These are phyloP conservation scores for Trichoderma breve DNA, from an alignment of 2,329 filamentous ascomycete species.

Conservation along the genomic window DNA sequence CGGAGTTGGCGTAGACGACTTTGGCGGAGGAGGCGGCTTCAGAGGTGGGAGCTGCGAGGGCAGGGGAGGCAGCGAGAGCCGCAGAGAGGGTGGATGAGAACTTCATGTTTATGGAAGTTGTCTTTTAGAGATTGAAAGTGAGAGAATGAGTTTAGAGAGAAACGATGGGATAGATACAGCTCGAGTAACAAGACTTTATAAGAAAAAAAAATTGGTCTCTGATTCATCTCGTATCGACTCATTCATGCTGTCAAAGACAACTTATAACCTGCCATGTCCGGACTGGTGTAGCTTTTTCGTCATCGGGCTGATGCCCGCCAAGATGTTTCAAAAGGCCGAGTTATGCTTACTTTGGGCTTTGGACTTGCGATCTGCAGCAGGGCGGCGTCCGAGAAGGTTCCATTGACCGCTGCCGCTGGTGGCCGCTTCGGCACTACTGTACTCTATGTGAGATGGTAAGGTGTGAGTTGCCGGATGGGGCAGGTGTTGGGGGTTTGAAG, in stretches of 20 bases:
- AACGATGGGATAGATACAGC: not conserved
- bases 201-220: not conserved
- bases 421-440: not conserved
- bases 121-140: not conserved
- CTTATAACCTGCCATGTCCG: not conserved
- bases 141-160: not conserved
- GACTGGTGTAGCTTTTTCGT: not conserved
- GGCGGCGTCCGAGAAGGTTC: not conserved
- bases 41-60: not conserved
- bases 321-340: not conserved
- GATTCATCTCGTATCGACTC: not conserved
- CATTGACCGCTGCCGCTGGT: not conserved
- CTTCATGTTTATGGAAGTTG: not conserved
- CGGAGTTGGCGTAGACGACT: slow-evolving; percentile 42
- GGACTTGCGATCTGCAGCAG: not conserved
- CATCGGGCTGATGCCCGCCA: not conserved
- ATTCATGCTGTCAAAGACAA: not conserved
- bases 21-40: not conserved
- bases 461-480: not conserved
- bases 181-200: not conserved
- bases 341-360: not conserved
- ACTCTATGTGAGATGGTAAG: not conserved
- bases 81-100: slow-evolving; percentile 8
- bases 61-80: not conserved
- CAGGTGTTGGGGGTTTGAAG: not conserved